Evolutionary conservation across 1,139 yeast species (phyloP), one percentile per base, ranked within the genome.

Genomic region (Protomyces arabidopsidicola): DNA sequence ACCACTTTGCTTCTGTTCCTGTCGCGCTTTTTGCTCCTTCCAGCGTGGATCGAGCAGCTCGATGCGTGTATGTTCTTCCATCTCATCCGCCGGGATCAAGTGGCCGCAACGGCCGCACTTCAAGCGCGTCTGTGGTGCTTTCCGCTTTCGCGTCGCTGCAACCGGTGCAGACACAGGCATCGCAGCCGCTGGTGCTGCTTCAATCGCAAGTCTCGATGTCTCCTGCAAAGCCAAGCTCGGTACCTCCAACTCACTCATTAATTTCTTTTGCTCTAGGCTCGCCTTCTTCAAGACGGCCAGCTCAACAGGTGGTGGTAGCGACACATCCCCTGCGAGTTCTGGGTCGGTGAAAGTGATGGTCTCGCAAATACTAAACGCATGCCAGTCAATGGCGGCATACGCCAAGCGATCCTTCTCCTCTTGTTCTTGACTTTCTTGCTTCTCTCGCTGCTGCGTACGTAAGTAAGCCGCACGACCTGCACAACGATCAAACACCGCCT

Each of bases 381-480:
- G 86, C 98, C 98, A 93, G 74, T 91, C 91, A 31, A 90, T 86
- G 36, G 87, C 82, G 0, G 95, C 91, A 75, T 81, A 88, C 55
- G 82, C 84, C 34, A 83, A 78, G 75, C 72, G 68, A 60, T 81
- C 80, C 60, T 76, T 68, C 66, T 76, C 76, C 63, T 74, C 69
- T 65, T 74, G 69, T 71, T 77, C 72, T 65, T 74, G 69, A 36
- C 72, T 71, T 56, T 74, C 71, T 36, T 69, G 68, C 8, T 66
- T 74, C 68, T 79, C 73, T 18, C 72, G 75, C 50, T 75, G 74
- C 54, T 76, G 73, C 63, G 79, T 78, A 14, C 81, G 78, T 14
- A 76, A 77, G 71, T 79, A 82, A 65, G 81, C 83, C 0, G 95
- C 95, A 60, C 95, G 75, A 14, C 75, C 69, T 66, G 79, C 81